Conservation (phyloP, 2,329 filamentous ascomycete genomes). For the Fusarium phyllophilum region DNA sequence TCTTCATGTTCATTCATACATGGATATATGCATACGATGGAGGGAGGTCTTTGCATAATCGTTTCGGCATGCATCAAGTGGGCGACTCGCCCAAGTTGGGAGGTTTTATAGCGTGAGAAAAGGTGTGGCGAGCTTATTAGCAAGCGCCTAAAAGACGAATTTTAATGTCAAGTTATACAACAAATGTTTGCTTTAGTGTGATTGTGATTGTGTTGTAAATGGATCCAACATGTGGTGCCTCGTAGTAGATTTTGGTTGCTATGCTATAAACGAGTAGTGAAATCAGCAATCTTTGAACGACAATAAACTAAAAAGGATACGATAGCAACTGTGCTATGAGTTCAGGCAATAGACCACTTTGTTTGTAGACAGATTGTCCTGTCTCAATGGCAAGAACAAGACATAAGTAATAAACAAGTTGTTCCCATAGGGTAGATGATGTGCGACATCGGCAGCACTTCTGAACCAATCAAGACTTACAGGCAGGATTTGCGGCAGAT, state of each 20-base stretch:
- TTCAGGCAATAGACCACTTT: not conserved
- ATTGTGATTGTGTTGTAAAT: not conserved
- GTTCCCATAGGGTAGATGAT: not conserved
- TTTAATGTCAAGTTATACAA: constrained; percentile 24
- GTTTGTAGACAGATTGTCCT: too few relatives aligned
- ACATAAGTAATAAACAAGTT: not conserved
- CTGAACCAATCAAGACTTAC: not conserved
- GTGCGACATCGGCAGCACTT: too few relatives aligned
- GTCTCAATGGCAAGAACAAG: too few relatives aligned
- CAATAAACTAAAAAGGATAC: not conserved
- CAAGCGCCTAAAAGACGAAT: constrained; percentile 28
- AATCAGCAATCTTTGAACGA: not conserved
- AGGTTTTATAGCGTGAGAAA: constrained; percentile 18
- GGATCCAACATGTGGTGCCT: not conserved
- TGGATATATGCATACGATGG: constrained; percentile 21
- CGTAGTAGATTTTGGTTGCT: too few relatives aligned
- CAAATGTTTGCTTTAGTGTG: not conserved
- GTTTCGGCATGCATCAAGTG: constrained; percentile 28
- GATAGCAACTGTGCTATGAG: too few relatives aligned
- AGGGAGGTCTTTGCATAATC: constrained; percentile 32
- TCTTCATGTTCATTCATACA: constrained; percentile 7
- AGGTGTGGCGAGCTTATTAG: constrained; percentile 24
- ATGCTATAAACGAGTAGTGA: too few relatives aligned
- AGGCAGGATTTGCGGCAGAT: not conserved
- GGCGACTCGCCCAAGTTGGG: constrained; percentile 5